These are phyloP conservation scores for Cutaneotrichosporon cavernicola DNA, from an alignment of 1,284 basidiomycete species.

Conservation along the genomic window DNA sequence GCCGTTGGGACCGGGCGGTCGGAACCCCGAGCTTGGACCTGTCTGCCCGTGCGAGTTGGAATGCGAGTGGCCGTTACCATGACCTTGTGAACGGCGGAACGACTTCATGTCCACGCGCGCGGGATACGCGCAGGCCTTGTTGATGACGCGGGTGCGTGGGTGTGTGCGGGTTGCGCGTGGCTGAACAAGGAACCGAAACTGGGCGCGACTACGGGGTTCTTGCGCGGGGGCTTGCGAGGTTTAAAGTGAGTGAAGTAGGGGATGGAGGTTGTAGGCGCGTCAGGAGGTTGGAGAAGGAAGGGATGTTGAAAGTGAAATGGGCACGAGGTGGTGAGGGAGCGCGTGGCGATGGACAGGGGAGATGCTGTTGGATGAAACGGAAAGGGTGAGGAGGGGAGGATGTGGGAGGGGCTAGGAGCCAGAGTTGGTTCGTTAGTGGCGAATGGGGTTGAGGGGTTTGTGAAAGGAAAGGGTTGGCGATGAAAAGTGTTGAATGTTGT, in stretches of 20 bases:
- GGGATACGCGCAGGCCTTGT: not conserved
- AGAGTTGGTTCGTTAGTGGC: too few species aligned
- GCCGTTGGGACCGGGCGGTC: conserved; percentile 17
- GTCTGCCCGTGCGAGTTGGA: conserved; percentile 15
- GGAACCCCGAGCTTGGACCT: conserved; percentile 4
- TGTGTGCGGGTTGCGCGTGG: not conserved
- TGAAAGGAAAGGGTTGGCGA: too few species aligned
- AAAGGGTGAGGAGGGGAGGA: too few species aligned
- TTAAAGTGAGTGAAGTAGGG: not conserved
- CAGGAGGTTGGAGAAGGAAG: not conserved
- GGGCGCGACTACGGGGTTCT: not conserved
- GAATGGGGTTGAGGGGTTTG: too few species aligned
- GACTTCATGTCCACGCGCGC: conserved; percentile 65
- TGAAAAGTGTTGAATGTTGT: too few species aligned
- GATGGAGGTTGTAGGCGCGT: not conserved
- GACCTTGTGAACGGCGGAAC: conserved; percentile 66
- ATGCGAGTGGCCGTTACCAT: conserved; percentile 23
- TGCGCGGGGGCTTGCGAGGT: not conserved
- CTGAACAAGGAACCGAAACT: not conserved
- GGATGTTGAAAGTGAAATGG: too few species aligned
- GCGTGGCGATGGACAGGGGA: too few species aligned
- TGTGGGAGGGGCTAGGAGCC: too few species aligned
- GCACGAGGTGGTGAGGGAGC: too few species aligned
- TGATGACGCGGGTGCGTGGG: not conserved
- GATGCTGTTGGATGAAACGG: too few species aligned